Base-by-base conservation (phyloP, 2,329 filamentous ascomycete genomes). In the Diplodia mutila region DNA sequence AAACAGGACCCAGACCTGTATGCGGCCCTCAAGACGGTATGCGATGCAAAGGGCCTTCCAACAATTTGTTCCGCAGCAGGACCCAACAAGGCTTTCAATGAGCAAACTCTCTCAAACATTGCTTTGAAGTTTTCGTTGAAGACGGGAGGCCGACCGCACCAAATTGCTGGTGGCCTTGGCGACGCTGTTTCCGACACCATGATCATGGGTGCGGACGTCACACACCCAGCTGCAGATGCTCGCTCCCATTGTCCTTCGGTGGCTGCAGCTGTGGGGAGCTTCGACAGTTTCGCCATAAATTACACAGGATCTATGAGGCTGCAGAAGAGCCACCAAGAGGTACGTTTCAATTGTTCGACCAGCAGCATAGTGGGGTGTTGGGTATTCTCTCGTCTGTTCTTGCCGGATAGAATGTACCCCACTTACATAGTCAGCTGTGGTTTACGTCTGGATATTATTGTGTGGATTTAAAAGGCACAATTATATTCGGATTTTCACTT, bases 181-280 rank as follows among this genome's bases (percentile, higher is more conserved):
- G 18, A 7, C 34, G 39, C 49, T 12, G 25, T 1, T 0, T n/a
- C 25, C 16, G 57, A 74, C 9, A 80, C 79, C 0, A 77, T 83
- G 67, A 69, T 83, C 8, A 69, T 83, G 7, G 81, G 81, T 0
- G 78, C 77, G 0, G 83, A 85, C 68, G 77, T 83, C 0, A 79
- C 78, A 0, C 82, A 85, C 69, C 79, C 81, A 0, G 71, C 72
- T 1, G 34, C 66, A 1, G 71, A 68, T 1, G 66, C 72, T 2
- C 23, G 74, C 1, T 7, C 37, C 2, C 73, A 72, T 12, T 73
- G 71, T 0, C 81, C 81, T 0, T 81, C 79, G 0, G 77, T 83
- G 16, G 80, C 81, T 1, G 76, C 76, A 3, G 71, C 83, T 1
- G 81, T 83, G 11, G 80, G 77, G 5, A 81, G 77, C 37, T 68